Conservation (phyloP, 2,329 filamentous ascomycete species). For the Helotiales sp. region DNA sequence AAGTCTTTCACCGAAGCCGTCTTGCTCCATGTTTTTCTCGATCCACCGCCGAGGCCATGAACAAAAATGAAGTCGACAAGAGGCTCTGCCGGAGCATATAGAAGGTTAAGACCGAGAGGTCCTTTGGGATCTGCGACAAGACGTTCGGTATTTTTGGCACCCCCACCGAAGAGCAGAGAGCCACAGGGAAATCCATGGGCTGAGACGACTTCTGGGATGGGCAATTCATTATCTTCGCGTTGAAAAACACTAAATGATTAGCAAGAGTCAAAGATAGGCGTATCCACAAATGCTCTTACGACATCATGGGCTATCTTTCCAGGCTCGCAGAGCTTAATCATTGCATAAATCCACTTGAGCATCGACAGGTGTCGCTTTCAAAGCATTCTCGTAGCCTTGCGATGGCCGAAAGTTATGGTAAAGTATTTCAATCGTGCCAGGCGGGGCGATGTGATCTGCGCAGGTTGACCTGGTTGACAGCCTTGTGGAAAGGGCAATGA, state of each 20-base stretch:
- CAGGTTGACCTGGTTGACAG: neutral
- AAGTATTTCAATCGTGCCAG: conserved; percentile 7
- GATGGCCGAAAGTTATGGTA: conserved; percentile 8
- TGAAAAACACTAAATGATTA: conserved; percentile 15
- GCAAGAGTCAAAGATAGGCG: conserved; percentile 2
- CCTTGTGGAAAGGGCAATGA: conserved; percentile 6
- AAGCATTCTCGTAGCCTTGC: conserved; percentile 3
- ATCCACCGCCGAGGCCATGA: conserved; percentile 48
- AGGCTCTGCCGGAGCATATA: conserved; percentile 4
- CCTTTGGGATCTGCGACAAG: conserved; percentile 14
- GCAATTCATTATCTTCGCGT: conserved; percentile 8
- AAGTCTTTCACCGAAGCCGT: conserved; percentile 33
- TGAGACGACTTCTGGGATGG: conserved; percentile 9
- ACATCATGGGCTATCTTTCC: conserved; percentile 9
- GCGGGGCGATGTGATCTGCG: neutral
- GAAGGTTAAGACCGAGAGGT: conserved; percentile 13
- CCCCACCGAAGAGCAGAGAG: conserved; percentile 12
- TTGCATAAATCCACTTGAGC: neutral
- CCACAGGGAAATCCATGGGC: no score
- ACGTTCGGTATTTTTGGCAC: conserved; percentile 11
- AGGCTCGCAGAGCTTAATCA: conserved; percentile 9
- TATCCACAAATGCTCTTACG: conserved; percentile 7
- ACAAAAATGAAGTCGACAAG: conserved; percentile 41
- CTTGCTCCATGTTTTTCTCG: conserved; percentile 45
- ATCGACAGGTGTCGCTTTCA: conserved; percentile 5